These are phyloP conservation scores for Torrubiella hemipterigena DNA, from an alignment of 2,329 filamentous ascomycete genomes.

Conservation along the genomic window DNA sequence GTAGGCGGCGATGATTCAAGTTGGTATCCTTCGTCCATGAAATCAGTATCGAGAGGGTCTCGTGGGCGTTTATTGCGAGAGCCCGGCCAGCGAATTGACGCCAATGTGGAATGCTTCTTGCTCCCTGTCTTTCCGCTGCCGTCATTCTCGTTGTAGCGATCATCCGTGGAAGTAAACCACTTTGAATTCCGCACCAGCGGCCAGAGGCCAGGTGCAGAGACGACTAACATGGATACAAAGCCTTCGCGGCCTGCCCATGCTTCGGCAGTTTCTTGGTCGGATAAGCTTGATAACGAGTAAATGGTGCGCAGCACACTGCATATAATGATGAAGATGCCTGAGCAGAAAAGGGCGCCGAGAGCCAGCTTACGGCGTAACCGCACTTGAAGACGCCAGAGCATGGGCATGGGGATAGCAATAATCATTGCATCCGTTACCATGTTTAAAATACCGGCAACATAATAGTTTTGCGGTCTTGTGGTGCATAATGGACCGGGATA, in stretches of 20 bases:
- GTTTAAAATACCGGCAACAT: slow-evolving; percentile 1
- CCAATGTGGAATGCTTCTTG: neutral
- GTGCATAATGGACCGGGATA: slow-evolving; percentile 3
- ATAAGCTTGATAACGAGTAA: slow-evolving; percentile 7
- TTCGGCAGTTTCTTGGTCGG: slow-evolving; percentile 5
- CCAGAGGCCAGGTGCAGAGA: slow-evolving; percentile 5
- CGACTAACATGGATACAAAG: slow-evolving; percentile 6
- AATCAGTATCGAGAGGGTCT: neutral
- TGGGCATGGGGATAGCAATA: slow-evolving; percentile 20
- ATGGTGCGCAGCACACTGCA: slow-evolving; percentile 9
- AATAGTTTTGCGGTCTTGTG: slow-evolving; percentile 4
- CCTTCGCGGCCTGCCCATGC: slow-evolving; percentile 10
- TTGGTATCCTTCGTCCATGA: slow-evolving; percentile 1
- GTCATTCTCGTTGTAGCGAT: neutral
- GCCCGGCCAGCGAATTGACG: neutral
- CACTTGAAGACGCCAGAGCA: slow-evolving; percentile 14
- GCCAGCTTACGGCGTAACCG: slow-evolving; percentile 8
- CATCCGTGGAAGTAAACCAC: neutral
- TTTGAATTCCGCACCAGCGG: slow-evolving; percentile 3
- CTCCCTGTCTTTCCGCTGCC: neutral
- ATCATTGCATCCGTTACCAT: slow-evolving; percentile 17
- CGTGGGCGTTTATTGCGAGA: neutral
- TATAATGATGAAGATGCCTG: slow-evolving; percentile 9
- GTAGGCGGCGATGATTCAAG: neutral
- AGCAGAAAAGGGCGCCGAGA: slow-evolving; percentile 8